phyloP scores from a whole-genome alignment of 2,329 filamentous ascomycete genomes.

The Penicillium griseofulvum region DNA sequence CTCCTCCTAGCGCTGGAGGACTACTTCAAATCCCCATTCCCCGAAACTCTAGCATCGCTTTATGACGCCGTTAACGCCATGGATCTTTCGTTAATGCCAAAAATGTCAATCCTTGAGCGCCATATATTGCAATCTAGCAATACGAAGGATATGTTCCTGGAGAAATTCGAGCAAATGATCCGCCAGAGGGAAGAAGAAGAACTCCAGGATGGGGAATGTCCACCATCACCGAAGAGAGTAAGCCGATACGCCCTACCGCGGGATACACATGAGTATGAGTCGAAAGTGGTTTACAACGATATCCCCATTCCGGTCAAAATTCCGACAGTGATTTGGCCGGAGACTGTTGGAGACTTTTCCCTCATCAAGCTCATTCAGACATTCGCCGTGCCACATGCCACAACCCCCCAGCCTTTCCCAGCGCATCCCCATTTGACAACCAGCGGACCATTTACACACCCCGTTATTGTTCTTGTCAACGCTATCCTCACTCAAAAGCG shows the following conservation, averaged over 20 bases:
- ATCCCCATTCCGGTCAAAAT: slow-evolving; percentile 97
- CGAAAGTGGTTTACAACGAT: slow-evolving; percentile 90
- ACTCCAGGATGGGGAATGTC: slow-evolving; percentile 32
- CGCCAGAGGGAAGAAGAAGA: slow-evolving; percentile 68
- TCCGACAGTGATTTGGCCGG: slow-evolving; percentile 86
- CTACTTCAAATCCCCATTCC: slow-evolving; percentile 88
- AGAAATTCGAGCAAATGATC: slow-evolving; percentile 96
- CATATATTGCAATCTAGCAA: slow-evolving; percentile 86
- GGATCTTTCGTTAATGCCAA: slow-evolving; percentile 92
- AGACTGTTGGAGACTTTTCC: slow-evolving; percentile 96
- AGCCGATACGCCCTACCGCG: slow-evolving; percentile 73
- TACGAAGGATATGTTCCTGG: slow-evolving; percentile 92
- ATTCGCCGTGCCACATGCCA: slow-evolving; percentile 79
- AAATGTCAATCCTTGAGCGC: slow-evolving; percentile 76
- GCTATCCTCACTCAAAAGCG: slow-evolving; percentile 94
- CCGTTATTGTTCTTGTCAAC: slow-evolving; percentile 91
- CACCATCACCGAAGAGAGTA: slow-evolving; percentile 55
- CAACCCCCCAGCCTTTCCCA: slow-evolving; percentile 77
- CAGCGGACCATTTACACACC: slow-evolving; percentile 83
- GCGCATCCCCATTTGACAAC: slow-evolving; percentile 92
- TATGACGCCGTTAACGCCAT: slow-evolving; percentile 94
- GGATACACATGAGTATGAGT: slow-evolving; percentile 97
- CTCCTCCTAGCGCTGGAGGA: slow-evolving; percentile 88
- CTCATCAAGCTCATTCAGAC: slow-evolving; percentile 96
- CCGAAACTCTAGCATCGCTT: slow-evolving; percentile 81